These are phyloP conservation scores for Aspergillus pseudoglaucus DNA, from an alignment of 2,329 filamentous ascomycete genomes.

Conservation along the genomic window DNA sequence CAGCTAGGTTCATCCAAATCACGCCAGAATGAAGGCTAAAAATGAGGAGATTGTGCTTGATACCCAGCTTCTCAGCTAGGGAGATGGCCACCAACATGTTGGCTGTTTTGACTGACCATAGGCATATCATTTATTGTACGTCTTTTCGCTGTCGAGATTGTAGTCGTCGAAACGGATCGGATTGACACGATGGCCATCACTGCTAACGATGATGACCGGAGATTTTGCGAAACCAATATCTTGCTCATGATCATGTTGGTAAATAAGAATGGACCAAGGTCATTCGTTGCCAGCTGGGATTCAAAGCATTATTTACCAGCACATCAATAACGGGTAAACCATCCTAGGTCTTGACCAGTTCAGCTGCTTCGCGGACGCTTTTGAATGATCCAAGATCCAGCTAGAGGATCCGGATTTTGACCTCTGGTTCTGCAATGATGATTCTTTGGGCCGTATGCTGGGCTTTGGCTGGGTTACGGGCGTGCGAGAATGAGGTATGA, in stretches of 20 bases:
- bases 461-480: slow-evolving; percentile 29
- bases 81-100: slow-evolving; percentile 40
- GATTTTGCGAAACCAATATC: slow-evolving; percentile 16
- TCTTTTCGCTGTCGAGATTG: slow-evolving; percentile 34
- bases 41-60: slow-evolving; percentile 14
- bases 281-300: slow-evolving; percentile 33
- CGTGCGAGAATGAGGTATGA: slow-evolving; percentile 35
- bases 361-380: slow-evolving; percentile 27
- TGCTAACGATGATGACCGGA: slow-evolving; percentile 42
- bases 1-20: slow-evolving; percentile 16
- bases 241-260: slow-evolving; percentile 35
- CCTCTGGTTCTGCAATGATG: slow-evolving; percentile 8
- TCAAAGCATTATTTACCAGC: slow-evolving; percentile 42
- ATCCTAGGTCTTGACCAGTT: slow-evolving; percentile 19
- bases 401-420: slow-evolving; percentile 18
- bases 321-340: slow-evolving; percentile 32
- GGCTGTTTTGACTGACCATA: slow-evolving; percentile 44
- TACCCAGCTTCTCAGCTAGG: slow-evolving; percentile 23
- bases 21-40: slow-evolving; percentile 24
- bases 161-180: slow-evolving; percentile 41
- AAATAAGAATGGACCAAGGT: slow-evolving; percentile 35
- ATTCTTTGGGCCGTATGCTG: slow-evolving; percentile 22
- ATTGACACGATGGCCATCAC: slow-evolving; percentile 38
- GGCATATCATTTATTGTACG: slow-evolving; percentile 27
- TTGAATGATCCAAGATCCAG: slow-evolving; percentile 29